phyloP scores from a whole-genome alignment of 2,329 filamentous ascomycete species.

The Botryotinia convoluta region DNA sequence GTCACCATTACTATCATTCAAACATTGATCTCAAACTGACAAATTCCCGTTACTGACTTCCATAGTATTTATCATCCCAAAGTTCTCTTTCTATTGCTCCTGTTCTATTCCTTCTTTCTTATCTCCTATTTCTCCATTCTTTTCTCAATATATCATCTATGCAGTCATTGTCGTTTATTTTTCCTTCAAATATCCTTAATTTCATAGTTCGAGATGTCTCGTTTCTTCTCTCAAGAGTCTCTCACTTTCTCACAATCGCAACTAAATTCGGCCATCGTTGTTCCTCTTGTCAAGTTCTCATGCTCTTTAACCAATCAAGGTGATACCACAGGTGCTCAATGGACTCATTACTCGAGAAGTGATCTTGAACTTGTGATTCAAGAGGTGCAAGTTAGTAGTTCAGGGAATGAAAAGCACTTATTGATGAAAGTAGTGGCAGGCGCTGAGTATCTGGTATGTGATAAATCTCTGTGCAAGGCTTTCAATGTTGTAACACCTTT shows the following conservation, averaged over 20 bases:
- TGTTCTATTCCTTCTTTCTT: neutral
- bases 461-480: neutral
- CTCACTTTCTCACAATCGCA: conserved; percentile 17
- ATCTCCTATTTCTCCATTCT: neutral
- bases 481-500: conserved; percentile 11
- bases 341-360: conserved; percentile 34
- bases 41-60: neutral
- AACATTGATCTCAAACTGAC: conserved; percentile 8
- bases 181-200: neutral
- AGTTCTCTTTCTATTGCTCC: neutral
- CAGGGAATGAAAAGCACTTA: conserved; percentile 23
- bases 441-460: conserved; percentile 43
- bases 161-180: neutral
- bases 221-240: conserved; percentile 23
- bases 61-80: neutral
- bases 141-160: neutral
- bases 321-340: conserved; percentile 27
- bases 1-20: conserved; percentile 14
- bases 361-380: conserved; percentile 35
- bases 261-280: conserved; percentile 25
- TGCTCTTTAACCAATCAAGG: conserved; percentile 30
- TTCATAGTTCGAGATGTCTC: conserved; percentile 26
- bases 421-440: conserved; percentile 43
- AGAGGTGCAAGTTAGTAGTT: conserved; percentile 26
- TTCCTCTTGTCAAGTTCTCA: conserved; percentile 38